Evolutionary conservation across 2,329 filamentous ascomycete species (phyloP).

Genomic region (Colletotrichum tofieldiae): DNA sequence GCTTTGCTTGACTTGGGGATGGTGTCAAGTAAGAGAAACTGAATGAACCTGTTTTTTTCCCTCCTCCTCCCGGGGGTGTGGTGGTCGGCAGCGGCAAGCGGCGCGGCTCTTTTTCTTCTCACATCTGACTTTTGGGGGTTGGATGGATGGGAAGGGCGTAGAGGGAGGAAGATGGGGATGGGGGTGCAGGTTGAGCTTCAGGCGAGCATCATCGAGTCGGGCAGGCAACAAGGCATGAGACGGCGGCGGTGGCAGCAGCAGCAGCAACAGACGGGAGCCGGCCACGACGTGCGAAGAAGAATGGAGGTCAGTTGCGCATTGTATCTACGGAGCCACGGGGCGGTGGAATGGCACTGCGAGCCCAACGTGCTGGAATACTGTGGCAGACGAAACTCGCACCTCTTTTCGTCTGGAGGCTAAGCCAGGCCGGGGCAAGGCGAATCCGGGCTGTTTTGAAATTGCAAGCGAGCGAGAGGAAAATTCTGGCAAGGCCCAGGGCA

Average conservation of each 20-base stretch:
- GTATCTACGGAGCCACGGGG: slow-evolving; percentile 32
- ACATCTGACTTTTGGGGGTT: not conserved
- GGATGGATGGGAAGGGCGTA: slow-evolving; percentile 13
- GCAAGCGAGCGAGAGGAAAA: slow-evolving; percentile 4
- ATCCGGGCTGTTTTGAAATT: slow-evolving; percentile 37
- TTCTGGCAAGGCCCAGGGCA: slow-evolving; percentile 6
- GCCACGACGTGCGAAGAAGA: slow-evolving; percentile 41
- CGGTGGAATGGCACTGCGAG: slow-evolving; percentile 33
- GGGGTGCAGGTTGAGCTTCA: slow-evolving; percentile 10
- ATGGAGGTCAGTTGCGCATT: slow-evolving; percentile 26
- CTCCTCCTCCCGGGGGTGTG: not conserved
- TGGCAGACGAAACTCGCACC: slow-evolving; percentile 19
- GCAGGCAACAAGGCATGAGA: slow-evolving; percentile 17
- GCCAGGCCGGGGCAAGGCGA: slow-evolving; percentile 30
- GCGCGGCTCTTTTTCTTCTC: slow-evolving; percentile 18
- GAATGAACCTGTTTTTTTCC: not conserved
- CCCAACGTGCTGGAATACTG: slow-evolving; percentile 40
- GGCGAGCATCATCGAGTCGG: not conserved
- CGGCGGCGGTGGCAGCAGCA: not conserved
- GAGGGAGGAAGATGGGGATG: slow-evolving; percentile 10
- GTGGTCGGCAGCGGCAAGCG: slow-evolving; percentile 3
- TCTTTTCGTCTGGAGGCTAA: slow-evolving; percentile 18
- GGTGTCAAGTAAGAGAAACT: slow-evolving; percentile 26
- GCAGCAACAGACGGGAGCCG: not conserved
- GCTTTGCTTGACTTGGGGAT: slow-evolving; percentile 35